Conservation (phyloP, 768 basidiomycete species). For the Leccinum aurantiacum region DNA sequence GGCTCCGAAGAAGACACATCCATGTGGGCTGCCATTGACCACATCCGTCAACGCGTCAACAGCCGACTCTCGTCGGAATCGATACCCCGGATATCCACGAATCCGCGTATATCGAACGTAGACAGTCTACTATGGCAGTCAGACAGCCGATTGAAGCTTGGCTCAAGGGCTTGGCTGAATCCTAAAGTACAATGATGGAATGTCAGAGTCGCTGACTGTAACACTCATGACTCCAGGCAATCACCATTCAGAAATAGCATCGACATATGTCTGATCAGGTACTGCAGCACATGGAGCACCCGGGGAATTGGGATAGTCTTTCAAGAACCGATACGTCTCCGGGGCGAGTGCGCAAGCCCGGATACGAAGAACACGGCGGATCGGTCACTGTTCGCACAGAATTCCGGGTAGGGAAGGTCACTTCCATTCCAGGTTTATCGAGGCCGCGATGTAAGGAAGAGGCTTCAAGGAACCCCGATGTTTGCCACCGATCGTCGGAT, state of each 20-base stretch:
- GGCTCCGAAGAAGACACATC: constrained; percentile 18
- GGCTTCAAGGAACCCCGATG: too few relatives aligned
- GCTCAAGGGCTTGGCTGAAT: neutral
- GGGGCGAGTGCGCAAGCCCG: too few relatives aligned
- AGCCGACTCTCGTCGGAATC: constrained; percentile 27
- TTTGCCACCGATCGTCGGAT: too few relatives aligned
- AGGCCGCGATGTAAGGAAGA: too few relatives aligned
- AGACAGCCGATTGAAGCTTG: constrained; percentile 11
- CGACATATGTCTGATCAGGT: neutral
- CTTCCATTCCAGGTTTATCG: too few relatives aligned
- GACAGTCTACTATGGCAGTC: neutral
- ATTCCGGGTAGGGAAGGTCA: too few relatives aligned
- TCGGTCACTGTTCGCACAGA: too few relatives aligned
- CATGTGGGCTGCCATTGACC: constrained; percentile 29
- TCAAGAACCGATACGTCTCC: too few relatives aligned
- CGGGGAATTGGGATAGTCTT: too few relatives aligned
- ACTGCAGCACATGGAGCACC: too few relatives aligned
- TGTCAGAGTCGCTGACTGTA: neutral
- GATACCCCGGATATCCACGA: neutral
- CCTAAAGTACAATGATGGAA: constrained; percentile 14
- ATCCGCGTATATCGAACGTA: neutral
- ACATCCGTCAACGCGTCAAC: constrained; percentile 16
- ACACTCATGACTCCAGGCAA: neutral
- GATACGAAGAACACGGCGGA: too few relatives aligned
- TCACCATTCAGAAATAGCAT: neutral